phyloP scores from a whole-genome alignment of 2,329 filamentous ascomycete species.

The Trichoderma brevicompactum region DNA sequence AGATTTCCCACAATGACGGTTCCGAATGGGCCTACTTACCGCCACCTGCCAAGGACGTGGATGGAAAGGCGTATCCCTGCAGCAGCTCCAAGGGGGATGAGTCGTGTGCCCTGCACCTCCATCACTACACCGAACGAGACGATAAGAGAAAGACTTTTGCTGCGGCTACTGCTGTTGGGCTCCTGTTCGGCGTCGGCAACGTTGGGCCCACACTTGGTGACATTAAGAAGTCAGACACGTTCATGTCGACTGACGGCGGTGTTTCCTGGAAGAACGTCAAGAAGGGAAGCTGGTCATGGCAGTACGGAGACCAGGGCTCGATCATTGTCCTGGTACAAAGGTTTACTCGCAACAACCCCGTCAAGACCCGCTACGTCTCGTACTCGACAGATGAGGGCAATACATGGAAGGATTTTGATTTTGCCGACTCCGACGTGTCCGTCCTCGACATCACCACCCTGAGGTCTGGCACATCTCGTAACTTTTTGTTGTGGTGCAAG shows the following conservation, averaged over 20 bases:
- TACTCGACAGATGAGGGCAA: slow-evolving; percentile 83
- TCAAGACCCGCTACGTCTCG: slow-evolving; percentile 70
- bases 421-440: slow-evolving; percentile 70
- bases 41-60: slow-evolving; percentile 71
- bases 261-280: slow-evolving; percentile 83
- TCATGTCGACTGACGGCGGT: slow-evolving; percentile 89
- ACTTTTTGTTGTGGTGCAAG: slow-evolving; percentile 88
- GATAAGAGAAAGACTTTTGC: slow-evolving; percentile 87
- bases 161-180: slow-evolving; percentile 81
- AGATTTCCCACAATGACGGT: slow-evolving; percentile 96
- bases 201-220: slow-evolving; percentile 72
- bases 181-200: slow-evolving; percentile 92
- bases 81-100: slow-evolving; percentile 59
- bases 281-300: slow-evolving; percentile 89
- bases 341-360: slow-evolving; percentile 65
- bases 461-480: slow-evolving; percentile 84
- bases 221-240: slow-evolving; percentile 79
- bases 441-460: slow-evolving; percentile 85
- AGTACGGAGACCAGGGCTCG: slow-evolving; percentile 93
- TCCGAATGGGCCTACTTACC: slow-evolving; percentile 79
- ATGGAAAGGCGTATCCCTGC: slow-evolving; percentile 75
- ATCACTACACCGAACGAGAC: slow-evolving; percentile 89
- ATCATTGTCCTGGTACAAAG: slow-evolving; percentile 86
- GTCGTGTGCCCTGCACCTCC: slow-evolving; percentile 85
- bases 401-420: slow-evolving; percentile 76